phyloP scores from a whole-genome alignment of 1,139 yeast species.

The Scheffersomyces cryptocercus region DNA sequence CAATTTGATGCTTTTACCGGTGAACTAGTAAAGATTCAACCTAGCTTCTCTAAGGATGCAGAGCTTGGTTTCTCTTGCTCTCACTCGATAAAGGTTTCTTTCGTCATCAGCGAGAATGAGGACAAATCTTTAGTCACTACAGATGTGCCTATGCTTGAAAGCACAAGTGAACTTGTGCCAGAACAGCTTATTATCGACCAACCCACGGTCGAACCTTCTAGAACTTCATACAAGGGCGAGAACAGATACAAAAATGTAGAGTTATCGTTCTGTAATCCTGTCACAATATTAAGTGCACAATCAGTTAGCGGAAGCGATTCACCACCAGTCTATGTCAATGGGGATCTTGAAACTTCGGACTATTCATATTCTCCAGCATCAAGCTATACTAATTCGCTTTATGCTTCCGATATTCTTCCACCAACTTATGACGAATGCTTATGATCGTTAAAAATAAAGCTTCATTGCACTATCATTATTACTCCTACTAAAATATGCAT shows the following conservation, averaged over 20 bases:
- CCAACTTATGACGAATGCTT: conserved; percentile 3
- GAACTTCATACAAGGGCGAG: background rate
- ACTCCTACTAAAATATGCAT: no score
- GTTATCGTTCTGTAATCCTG: conserved; percentile 15
- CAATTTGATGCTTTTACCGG: background rate
- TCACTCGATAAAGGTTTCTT: conserved; percentile 12
- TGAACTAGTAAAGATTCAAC: conserved; percentile 7
- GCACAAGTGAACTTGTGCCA: no score
- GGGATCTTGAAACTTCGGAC: background rate
- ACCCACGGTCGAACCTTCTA: no score
- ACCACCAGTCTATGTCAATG: conserved; percentile 11
- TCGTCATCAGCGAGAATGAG: conserved; percentile 13
- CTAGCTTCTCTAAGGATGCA: conserved; percentile 6
- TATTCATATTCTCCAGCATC: background rate
- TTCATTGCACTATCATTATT: no score
- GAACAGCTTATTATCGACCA: no score
- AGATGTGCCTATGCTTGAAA: no score
- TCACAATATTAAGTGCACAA: conserved; percentile 12
- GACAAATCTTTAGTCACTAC: no score
- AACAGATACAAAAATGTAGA: conserved; percentile 13
- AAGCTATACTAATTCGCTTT: background rate
- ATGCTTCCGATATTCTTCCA: conserved; percentile 3
- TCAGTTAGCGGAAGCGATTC: conserved; percentile 11
- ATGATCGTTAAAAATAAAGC: no score
- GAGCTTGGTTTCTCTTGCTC: conserved; percentile 10